These are phyloP conservation scores for Ichthyophthirius multifiliis DNA, from an alignment of 169 alveolate species.

Conservation along the genomic window DNA sequence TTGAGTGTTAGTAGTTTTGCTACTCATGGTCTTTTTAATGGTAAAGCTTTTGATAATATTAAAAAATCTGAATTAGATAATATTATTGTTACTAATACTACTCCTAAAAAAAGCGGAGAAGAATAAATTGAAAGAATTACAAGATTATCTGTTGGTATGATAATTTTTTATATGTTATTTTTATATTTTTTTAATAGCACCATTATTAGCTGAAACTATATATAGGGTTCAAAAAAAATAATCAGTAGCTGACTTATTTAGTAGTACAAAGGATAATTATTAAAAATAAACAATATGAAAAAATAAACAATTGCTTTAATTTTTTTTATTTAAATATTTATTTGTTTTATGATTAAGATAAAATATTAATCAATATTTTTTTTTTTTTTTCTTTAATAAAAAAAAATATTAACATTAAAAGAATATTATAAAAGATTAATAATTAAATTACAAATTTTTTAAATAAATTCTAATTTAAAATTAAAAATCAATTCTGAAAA, in stretches of 20 bases:
- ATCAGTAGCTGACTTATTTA: slow-evolving; percentile 8
- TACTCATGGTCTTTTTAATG: slow-evolving; percentile 94
- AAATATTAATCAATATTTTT: too few species aligned
- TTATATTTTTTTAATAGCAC: slow-evolving; percentile 42
- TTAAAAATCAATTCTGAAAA: too few species aligned
- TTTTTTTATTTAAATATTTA: too few species aligned
- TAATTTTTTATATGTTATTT: background rate
- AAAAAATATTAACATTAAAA: too few species aligned
- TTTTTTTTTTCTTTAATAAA: too few species aligned
- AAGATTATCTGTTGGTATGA: slow-evolving; percentile 48
- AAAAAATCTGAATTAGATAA: slow-evolving; percentile 82
- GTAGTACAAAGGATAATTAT: too few species aligned
- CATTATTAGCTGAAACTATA: slow-evolving; percentile 88
- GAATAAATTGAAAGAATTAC: slow-evolving; percentile 65
- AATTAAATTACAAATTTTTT: too few species aligned
- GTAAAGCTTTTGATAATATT: slow-evolving; percentile 89
- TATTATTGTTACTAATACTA: slow-evolving; percentile 92
- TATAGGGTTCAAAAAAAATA: slow-evolving; percentile 85
- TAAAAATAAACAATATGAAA: too few species aligned
- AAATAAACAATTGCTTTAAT: too few species aligned
- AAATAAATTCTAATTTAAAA: too few species aligned
- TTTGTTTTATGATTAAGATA: too few species aligned
- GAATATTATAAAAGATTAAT: too few species aligned
- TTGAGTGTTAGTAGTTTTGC: slow-evolving; percentile 93
- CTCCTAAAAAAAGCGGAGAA: slow-evolving; percentile 65